Percentiles rank a stretch among this genome's conserved stretches.
phyloP scores from a whole-genome alignment of 768 basidiomycete genomes.

The Russula dissimulans region DNA sequence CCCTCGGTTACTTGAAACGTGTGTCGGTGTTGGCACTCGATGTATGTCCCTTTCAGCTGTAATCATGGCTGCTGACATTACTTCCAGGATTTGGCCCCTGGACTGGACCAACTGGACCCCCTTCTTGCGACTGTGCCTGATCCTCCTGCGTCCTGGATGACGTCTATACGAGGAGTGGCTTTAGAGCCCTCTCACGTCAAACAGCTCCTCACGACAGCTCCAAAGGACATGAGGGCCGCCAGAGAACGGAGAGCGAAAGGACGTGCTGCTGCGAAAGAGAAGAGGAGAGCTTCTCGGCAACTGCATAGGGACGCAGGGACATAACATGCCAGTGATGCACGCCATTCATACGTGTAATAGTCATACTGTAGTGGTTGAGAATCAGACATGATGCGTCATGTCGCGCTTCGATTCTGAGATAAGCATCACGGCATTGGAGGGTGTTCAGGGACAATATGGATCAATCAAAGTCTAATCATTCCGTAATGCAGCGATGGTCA shows the following conservation, averaged over 20 bases:
- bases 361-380: not conserved
- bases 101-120: slow-evolving; percentile 24
- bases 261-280: slow-evolving; percentile 39
- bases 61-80: slow-evolving; percentile 2
- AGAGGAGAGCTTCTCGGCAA: slow-evolving; percentile 1
- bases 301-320: not conserved
- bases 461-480: no score
- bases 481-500: not conserved
- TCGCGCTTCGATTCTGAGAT: no score
- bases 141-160: slow-evolving; percentile 59
- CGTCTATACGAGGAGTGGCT: slow-evolving; percentile 26
- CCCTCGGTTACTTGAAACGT: slow-evolving; percentile 51
- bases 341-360: not conserved
- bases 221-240: slow-evolving; percentile 67
- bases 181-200: slow-evolving; percentile 73
- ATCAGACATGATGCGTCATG: no score
- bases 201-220: slow-evolving; percentile 67
- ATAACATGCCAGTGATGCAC: not conserved
- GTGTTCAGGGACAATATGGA: no score
- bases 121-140: slow-evolving; percentile 44
- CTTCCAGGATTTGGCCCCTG: slow-evolving; percentile 35
- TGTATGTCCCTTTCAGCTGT: slow-evolving; percentile 34
- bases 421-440: no score
- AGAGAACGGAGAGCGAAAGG: slow-evolving; percentile 48
- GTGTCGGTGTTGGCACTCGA: slow-evolving; percentile 58